A percentile compares a stretch with the other conserved stretches of the same genome.
These are phyloP conservation scores for Ophiosphaerella korrae DNA, from an alignment of 2,329 filamentous ascomycete species.

Conservation along the genomic window DNA sequence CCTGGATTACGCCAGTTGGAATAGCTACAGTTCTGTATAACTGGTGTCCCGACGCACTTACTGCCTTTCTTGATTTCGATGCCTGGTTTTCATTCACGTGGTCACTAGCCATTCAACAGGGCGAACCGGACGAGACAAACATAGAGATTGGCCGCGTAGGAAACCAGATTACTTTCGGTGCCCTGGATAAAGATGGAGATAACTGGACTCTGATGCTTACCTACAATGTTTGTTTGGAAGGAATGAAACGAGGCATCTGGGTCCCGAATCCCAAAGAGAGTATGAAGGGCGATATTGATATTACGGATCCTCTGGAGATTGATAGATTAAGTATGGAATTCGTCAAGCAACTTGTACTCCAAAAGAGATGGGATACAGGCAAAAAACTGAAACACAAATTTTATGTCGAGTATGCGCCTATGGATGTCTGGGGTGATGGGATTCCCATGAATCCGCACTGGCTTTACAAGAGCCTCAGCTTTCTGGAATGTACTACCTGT, in stretches of 20 bases:
- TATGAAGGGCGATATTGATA: constrained; percentile 22
- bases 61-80: constrained; percentile 27
- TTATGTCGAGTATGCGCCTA: constrained; percentile 29
- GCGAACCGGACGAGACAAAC: constrained; percentile 11
- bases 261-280: constrained; percentile 25
- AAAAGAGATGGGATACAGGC: constrained; percentile 21
- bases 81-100: constrained; percentile 34
- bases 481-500: constrained; percentile 21
- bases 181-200: constrained; percentile 18
- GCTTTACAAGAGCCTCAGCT: constrained; percentile 19
- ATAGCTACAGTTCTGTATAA: constrained; percentile 26
- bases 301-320: constrained; percentile 15
- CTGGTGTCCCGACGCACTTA: constrained; percentile 23
- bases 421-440: constrained; percentile 33
- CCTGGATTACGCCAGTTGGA: constrained; percentile 14
- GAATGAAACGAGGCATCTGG: constrained; percentile 15
- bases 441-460: constrained; percentile 30
- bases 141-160: constrained; percentile 30
- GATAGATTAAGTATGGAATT: constrained; percentile 9
- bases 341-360: neutral
- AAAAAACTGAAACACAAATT: constrained; percentile 24
- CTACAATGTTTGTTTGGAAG: constrained; percentile 16
- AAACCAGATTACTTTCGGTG: constrained; percentile 30
- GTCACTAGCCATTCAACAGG: constrained; percentile 13
- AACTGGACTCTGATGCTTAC: constrained; percentile 28